Evolutionary conservation across 2,329 filamentous ascomycete genomes (phyloP).

Genomic region (Rasamsonia emersonii): DNA sequence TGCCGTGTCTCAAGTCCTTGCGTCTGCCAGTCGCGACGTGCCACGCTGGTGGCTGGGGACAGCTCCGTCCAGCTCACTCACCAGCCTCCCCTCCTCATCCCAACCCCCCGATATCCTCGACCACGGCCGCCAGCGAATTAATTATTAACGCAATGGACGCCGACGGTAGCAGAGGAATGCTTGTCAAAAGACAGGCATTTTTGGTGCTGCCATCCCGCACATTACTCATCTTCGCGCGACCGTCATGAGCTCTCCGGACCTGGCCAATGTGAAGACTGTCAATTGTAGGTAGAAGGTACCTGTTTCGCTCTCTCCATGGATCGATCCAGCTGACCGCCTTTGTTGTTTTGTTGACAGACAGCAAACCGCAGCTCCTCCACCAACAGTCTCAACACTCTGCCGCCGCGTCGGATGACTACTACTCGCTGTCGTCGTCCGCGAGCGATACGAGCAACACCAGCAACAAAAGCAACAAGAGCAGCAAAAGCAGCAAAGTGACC

Average conservation of each 20-base stretch:
- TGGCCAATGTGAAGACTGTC: slow-evolving; percentile 28
- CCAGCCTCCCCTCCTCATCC: slow-evolving; percentile 2
- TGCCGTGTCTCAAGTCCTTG: no score
- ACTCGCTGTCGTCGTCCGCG: slow-evolving; percentile 28
- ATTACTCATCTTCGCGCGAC: slow-evolving; percentile 13
- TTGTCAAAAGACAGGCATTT: slow-evolving; percentile 3
- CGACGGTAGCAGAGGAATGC: not conserved
- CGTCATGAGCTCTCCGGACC: slow-evolving; percentile 19
- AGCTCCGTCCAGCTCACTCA: no score
- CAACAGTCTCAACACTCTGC: slow-evolving; percentile 39
- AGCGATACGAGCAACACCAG: slow-evolving; percentile 21
- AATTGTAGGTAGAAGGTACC: no score
- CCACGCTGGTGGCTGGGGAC: no score
- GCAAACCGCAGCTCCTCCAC: slow-evolving; percentile 35
- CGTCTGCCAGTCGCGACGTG: no score
- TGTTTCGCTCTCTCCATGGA: slow-evolving; percentile 15
- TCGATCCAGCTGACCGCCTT: slow-evolving; percentile 9
- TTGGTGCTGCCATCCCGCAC: slow-evolving; percentile 6
- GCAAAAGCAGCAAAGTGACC: slow-evolving; percentile 29
- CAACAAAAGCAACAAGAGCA: slow-evolving; percentile 22
- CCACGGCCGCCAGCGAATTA: no score
- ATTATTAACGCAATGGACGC: not conserved
- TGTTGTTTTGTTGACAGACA: slow-evolving; percentile 22
- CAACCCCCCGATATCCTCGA: slow-evolving; percentile 5
- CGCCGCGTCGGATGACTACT: slow-evolving; percentile 42